Conservation (phyloP, 2,329 filamentous ascomycete species). For the Thielaviopsis musarum region DNA sequence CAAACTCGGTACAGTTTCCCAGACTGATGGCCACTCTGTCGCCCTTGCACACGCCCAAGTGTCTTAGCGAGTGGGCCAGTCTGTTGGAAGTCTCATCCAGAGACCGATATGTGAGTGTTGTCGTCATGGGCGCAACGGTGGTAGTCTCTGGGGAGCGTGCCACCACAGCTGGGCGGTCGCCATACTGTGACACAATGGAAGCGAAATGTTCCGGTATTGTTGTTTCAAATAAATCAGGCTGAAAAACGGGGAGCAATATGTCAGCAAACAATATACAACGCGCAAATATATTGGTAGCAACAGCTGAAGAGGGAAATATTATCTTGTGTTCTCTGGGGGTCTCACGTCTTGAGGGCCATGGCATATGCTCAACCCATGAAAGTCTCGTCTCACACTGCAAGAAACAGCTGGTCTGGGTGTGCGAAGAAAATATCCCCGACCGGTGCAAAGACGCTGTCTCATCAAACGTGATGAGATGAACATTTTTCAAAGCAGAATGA, state of each 20-base stretch:
- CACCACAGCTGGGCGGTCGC: slow-evolving; percentile 45
- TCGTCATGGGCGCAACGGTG: slow-evolving; percentile 33
- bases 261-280: background rate
- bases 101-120: slow-evolving; percentile 50
- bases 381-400: background rate
- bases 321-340: background rate
- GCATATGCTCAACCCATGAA: slow-evolving; percentile 7
- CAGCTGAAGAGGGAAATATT: background rate
- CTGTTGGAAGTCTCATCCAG: slow-evolving; percentile 64
- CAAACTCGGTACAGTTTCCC: slow-evolving; percentile 73
- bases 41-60: slow-evolving; percentile 60
- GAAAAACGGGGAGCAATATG: background rate
- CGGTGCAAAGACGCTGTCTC: background rate
- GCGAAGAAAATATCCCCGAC: background rate
- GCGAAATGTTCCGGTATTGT: slow-evolving; percentile 62
- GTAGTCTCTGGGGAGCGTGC: slow-evolving; percentile 24
- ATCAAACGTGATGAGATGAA: background rate
- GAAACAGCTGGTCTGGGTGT: background rate
- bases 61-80: slow-evolving; percentile 52
- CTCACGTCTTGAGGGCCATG: slow-evolving; percentile 5
- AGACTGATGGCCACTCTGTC: slow-evolving; percentile 74
- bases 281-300: background rate
- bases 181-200: slow-evolving; percentile 43
- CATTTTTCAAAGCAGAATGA: background rate
- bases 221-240: slow-evolving; percentile 49